Evolutionary conservation across 2,329 filamentous ascomycete species (phyloP).

Genomic region (Simplicillium sp.): DNA sequence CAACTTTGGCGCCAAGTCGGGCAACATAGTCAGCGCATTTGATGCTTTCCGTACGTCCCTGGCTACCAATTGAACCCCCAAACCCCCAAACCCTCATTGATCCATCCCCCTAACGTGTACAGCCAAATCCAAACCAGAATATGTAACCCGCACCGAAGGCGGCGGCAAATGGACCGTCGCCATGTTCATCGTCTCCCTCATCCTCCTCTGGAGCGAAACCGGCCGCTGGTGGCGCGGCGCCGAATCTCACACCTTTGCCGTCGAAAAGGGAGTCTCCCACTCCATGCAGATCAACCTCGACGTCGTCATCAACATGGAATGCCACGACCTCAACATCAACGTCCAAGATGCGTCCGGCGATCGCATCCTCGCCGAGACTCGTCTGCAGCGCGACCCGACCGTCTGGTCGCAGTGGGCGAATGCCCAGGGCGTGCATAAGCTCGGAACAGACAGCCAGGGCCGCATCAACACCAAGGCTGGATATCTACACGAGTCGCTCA

Average conservation of each 20-base stretch:
- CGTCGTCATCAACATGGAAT: conserved; percentile 83
- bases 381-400: conserved; percentile 68
- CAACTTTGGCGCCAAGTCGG: conserved; percentile 61
- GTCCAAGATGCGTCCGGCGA: conserved; percentile 94
- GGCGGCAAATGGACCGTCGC: conserved; percentile 91
- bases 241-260: conserved; percentile 83
- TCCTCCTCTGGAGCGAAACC: conserved; percentile 72
- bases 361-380: conserved; percentile 71
- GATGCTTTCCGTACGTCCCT: conserved; percentile 96
- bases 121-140: conserved; percentile 96
- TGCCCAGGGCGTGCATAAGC: conserved; percentile 52
- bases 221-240: conserved; percentile 73
- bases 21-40: conserved; percentile 71
- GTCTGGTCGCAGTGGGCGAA: conserved; percentile 76
- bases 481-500: conserved; percentile 34
- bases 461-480: conserved; percentile 46
- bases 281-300: conserved; percentile 92
- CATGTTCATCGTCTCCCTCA: conserved; percentile 63
- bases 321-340: conserved; percentile 84
- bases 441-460: conserved; percentile 47
- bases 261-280: conserved; percentile 85
- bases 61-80: conserved; percentile 2
- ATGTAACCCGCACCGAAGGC: conserved; percentile 72
- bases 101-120: too few relatives aligned
- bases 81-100: too few relatives aligned